Base-by-base conservation (phyloP, 2,329 filamentous ascomycete species). In the Grosmannia clavigera region DNA sequence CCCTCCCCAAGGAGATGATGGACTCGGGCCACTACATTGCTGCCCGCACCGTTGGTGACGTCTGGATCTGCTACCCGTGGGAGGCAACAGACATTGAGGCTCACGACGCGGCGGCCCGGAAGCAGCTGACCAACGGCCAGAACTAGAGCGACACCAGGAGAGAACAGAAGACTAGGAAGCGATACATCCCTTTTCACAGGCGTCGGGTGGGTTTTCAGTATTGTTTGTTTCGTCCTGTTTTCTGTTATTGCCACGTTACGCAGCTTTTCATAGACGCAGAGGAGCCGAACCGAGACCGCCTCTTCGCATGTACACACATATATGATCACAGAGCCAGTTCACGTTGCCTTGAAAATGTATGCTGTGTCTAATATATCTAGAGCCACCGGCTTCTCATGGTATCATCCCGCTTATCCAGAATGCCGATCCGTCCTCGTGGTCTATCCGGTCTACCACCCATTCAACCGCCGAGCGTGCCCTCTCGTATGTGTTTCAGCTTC, bases 21-120 rank as follows among this genome's bases (percentile, higher is more conserved):
- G 75, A 80, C 50, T 75, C 84, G 60, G 81, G 82, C 61, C 81
- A 87, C 68, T 99, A 99, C 75, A 74, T 88, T 66, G 94, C 94
- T 27, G 90, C 94, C 27, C 79, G 87, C 70, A 97, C 92, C 6
- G 88, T 95, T 38, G 83, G 82, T n/a, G 92, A 99, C 74, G 86
- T 91, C 65, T 99, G 94, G 94, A 97, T 97, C 72, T 95, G 90
- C 81, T 99, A 99, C 76, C 94, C 94, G 19, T 99, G 94, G 94
- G 94, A 97, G 78, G 94, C 94, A 52, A 87, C 76, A 40, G 89
- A 96, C 71, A 96, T 97, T 70, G 90, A 95, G 33, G 89, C 92
- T 80, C 92, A 96, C 72, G 92, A 97, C 74, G 74, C 22, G 76
- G 62, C 71, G 86, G 61, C 88, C 90, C 22, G 76, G 76, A 63